Percentiles rank a stretch among this genome's conserved stretches.
Conservation (phyloP, 2,329 filamentous ascomycete genomes). For the Nemania abortiva region DNA sequence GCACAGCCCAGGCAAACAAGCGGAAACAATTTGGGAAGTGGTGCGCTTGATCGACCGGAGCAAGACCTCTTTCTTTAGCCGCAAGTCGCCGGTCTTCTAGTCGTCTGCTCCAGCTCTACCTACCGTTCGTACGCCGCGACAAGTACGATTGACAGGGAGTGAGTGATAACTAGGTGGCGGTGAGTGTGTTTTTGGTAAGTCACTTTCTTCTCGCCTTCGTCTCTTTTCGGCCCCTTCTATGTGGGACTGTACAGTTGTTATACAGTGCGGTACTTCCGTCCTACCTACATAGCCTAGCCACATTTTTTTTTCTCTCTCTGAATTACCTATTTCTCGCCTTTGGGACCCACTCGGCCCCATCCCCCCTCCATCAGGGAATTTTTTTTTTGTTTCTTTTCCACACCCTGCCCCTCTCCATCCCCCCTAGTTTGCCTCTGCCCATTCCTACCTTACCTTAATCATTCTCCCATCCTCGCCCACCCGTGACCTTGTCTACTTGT, state of each 20-base stretch:
- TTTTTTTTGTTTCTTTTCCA: conserved; percentile 12
- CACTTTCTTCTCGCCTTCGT: conserved; percentile 14
- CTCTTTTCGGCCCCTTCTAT: conserved; percentile 15
- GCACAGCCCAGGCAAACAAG: conserved; percentile 3
- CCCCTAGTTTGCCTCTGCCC: conserved; percentile 31
- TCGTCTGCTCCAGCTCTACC: conserved; percentile 17
- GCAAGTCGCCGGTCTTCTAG: conserved; percentile 4
- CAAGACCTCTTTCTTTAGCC: conserved; percentile 13
- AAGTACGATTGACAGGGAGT: neutral
- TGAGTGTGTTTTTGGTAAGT: conserved; percentile 29
- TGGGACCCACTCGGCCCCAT: conserved; percentile 14
- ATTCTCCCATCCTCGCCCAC: conserved; percentile 36
- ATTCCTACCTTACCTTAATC: conserved; percentile 37
- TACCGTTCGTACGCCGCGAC: neutral
- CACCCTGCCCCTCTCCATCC: conserved; percentile 30
- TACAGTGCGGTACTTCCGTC: neutral
- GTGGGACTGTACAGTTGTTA: neutral
- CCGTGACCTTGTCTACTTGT: conserved; percentile 42
- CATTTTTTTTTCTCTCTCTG: conserved; percentile 20
- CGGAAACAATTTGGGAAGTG: conserved; percentile 2
- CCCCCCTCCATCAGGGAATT: conserved; percentile 19
- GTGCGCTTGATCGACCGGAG: conserved; percentile 22
- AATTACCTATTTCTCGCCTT: conserved; percentile 6
- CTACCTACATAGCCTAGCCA: conserved; percentile 13
- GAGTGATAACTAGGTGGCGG: conserved; percentile 25